Base-by-base conservation (phyloP, 495 filamentous ascomycete species). In the Daldinia concentrica region DNA sequence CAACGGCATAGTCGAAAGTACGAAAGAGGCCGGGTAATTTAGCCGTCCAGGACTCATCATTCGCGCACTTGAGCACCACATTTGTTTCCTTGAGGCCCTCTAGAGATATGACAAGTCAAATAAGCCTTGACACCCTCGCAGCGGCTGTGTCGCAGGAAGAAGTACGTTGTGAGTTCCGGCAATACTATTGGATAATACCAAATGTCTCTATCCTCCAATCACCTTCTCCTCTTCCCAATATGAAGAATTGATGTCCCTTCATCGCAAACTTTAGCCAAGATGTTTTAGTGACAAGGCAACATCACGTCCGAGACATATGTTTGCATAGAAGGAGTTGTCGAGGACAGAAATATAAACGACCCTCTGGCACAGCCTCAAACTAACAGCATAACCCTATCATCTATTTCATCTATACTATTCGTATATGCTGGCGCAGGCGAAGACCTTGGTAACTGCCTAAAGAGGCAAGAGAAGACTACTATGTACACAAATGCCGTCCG, bases 381-480 rank as follows among this genome's bases (percentile, higher is more conserved):
- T 51, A 57, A 64, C 34, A 43, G 22, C 36, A 60, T 34, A 39
- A 41, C 27, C 30, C 37, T 24, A 34, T 70, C 43, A 30, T 39
- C 37, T 54, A 50, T 66, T 15, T 27, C 4, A 27, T 27, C 1
- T 57, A 17, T 57, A 36, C n/a, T 64, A 51, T 48, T 70, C 67
- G 67, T 71, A 71, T 70, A 63, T 70, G 65, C 57, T 68, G 69
- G 56, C 22, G 30, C 41, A 32, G 30, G 37, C 27, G 32, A 64
- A 45, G 52, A 43, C n/a, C 41, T 70, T 74, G 66, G 52, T 67
- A 74, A 59, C 71, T 74, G 66, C 72, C 72, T 74, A 61, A 71
- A 60, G 37, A 63, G 72, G 72, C 72, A 74, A 74, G 63, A 67
- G 62, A 59, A 67, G 30, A 48, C 57, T 30, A 58, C 57, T n/a